phyloP scores from a whole-genome alignment of 768 basidiomycete species.

The Auricularia heimuer region DNA sequence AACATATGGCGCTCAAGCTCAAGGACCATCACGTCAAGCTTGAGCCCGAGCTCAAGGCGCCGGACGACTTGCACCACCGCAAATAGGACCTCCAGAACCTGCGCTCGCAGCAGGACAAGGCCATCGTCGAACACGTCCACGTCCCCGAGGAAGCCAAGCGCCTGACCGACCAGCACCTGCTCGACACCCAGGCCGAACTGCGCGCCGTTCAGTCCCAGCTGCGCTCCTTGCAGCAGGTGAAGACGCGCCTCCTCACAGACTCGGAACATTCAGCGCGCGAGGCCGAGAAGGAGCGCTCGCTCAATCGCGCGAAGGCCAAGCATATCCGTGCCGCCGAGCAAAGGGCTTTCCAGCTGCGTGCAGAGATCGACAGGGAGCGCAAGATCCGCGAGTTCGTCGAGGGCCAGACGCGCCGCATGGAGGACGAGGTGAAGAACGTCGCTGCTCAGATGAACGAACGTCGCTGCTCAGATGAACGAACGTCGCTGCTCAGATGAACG shows the following conservation, averaged over 20 bases:
- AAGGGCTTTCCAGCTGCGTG: constrained; percentile 41
- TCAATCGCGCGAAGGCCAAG: constrained; percentile 62
- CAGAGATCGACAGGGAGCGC: constrained; percentile 58
- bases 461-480: constrained; percentile 31
- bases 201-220: constrained; percentile 66
- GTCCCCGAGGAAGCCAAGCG: constrained; percentile 93
- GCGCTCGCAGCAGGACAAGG: constrained; percentile 85
- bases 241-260: constrained; percentile 61
- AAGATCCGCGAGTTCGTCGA: constrained; percentile 58
- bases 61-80: constrained; percentile 68
- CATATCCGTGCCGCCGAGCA: constrained; percentile 52
- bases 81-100: constrained; percentile 85
- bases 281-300: constrained; percentile 58
- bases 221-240: constrained; percentile 79
- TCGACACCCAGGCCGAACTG: constrained; percentile 69
- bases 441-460: constrained; percentile 47
- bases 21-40: constrained; percentile 62
- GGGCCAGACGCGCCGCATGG: constrained; percentile 46
- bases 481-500: too few relatives aligned
- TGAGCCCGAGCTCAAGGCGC: constrained; percentile 69
- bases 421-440: constrained; percentile 47
- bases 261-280: constrained; percentile 73
- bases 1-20: constrained; percentile 24
- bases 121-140: constrained; percentile 96
- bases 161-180: constrained; percentile 84